Evolutionary conservation across 306 rosid species (phyloP).

Genomic region (Vigna hirtella): DNA sequence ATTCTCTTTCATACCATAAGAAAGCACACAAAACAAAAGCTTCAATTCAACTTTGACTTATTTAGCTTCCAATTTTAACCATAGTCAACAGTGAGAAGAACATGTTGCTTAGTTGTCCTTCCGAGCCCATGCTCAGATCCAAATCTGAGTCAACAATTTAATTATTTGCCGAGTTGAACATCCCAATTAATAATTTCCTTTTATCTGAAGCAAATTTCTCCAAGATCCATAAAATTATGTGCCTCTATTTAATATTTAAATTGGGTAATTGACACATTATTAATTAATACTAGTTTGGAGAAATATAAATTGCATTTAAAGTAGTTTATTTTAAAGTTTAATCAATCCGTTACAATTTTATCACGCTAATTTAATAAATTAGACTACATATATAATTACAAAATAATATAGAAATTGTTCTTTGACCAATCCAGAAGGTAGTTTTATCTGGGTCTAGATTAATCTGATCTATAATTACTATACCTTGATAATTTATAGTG

Average conservation of each 20-base stretch:
- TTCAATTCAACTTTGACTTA: not conserved
- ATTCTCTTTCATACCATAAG: too few species aligned
- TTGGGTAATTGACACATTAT: not conserved
- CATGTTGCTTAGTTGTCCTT: conserved; percentile 40
- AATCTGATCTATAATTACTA: too few species aligned
- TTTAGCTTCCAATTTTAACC: not conserved
- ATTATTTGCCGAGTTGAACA: conserved; percentile 18
- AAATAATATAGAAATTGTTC: too few species aligned
- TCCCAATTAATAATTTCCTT: conserved; percentile 37
- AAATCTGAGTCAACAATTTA: conserved; percentile 44
- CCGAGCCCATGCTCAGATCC: conserved; percentile 36
- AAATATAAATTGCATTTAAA: too few species aligned
- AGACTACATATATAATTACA: too few species aligned
- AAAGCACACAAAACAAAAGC: not conserved
- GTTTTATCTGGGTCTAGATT: too few species aligned
- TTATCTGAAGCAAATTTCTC: not conserved
- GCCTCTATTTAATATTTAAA: conserved; percentile 15
- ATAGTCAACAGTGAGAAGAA: conserved; percentile 9
- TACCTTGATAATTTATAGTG: too few species aligned
- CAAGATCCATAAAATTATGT: not conserved
- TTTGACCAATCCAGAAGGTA: too few species aligned
- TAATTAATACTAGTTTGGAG: not conserved
- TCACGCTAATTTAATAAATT: too few species aligned
- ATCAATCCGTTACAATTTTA: too few species aligned
- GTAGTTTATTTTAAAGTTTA: too few species aligned